Evolutionary conservation across 1,139 yeast species (phyloP), one percentile per base, ranked within the genome.

Genomic region (Saccharomyces hybrid): DNA sequence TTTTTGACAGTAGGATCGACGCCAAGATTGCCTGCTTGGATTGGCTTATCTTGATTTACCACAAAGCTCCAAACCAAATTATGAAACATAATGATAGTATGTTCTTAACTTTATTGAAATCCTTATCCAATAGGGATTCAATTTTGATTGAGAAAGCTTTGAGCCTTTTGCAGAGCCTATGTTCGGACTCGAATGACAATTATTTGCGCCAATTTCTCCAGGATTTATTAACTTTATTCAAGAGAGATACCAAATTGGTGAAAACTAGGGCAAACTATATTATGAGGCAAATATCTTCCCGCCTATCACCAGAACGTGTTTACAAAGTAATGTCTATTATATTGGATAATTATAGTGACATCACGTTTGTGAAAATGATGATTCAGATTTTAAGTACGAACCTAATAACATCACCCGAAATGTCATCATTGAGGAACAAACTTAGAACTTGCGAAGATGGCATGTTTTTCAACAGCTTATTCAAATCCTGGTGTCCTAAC

Each of bases 401-500:
- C 57, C 74, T 95, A 54, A 79, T 93, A n/a, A 88, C 96, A 2
- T 86, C 97, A 0, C 89, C 88, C 1, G 99, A 93, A 65, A 75
- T 95, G 52, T 73, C 82, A 0, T 77, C 78, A 1, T 76, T 93
- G 61, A 79, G 99, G 52, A 82, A 81, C 59, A 81, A 87, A 64
- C 74, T 93, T 52, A 82, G 84, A 55, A 72, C 73, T 53, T 69
- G 71, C 42, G 87, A 84, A 50, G 96, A 90, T 55, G 83, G 86
- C 76, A 71, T 78, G 31, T 75, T 91, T 52, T 95, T 95, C 69
- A 79, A 88, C 16, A 77, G 85, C 0, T 75, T 95, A 54, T 95
- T 93, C 72, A 84, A 81, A 64, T 84, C 96, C 55, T 95, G 99
- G 99, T 85, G 96, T 63, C 87, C 87, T 61, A 91, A 90, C 67